Evolutionary conservation across 2,329 filamentous ascomycete genomes (phyloP), one percentile per base, ranked within the genome.

Genomic region (Botryosphaeria agaves): DNA sequence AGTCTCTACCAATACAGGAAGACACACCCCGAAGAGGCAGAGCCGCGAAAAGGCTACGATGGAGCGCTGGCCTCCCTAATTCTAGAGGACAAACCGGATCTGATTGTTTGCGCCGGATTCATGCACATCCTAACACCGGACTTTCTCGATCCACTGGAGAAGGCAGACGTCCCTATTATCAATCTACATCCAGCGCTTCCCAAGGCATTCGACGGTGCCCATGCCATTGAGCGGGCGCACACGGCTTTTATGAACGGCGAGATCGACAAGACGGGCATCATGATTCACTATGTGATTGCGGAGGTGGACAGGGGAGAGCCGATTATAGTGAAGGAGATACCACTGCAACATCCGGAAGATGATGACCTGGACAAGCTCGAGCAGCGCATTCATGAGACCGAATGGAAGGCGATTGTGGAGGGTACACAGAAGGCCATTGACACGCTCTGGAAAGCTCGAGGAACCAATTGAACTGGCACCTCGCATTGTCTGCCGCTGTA

Each of bases 51-150:
- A 32, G n/a, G n/a, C n/a, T 91, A 89, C 51, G 83, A 92, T 48
- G 67, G 71, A 9, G 79, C 80, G 26, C 61, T 92, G 37, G 79
- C 81, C 0, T 52, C 64, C 25, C 62, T 76, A 35, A 66, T 91
- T 31, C 58, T 87, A 15, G 49, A 55, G 21, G 67, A 76, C 38
- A 54, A 54, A 34, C 82, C 83, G 0, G 69, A 85, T 32, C 53
- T 92, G 32, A 71, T 92, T 29, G 76, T 89, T 6, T 78, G 84
- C 40, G 76, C 80, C 3, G 83, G 84, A 2, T 91, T 80, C 67
- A 91, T 91, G 82, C 76, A 89, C 49, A 76, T 91, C 34, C 67
- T 91, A 29, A 74, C 72, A 0, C 59, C 62, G 2, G 57, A 62
- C 1, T 89, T 91, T 48, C 58, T 92, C 28, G 62, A 66, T 6